phyloP scores from a whole-genome alignment of 345 rosid genomes.

The Psidium guajava region DNA sequence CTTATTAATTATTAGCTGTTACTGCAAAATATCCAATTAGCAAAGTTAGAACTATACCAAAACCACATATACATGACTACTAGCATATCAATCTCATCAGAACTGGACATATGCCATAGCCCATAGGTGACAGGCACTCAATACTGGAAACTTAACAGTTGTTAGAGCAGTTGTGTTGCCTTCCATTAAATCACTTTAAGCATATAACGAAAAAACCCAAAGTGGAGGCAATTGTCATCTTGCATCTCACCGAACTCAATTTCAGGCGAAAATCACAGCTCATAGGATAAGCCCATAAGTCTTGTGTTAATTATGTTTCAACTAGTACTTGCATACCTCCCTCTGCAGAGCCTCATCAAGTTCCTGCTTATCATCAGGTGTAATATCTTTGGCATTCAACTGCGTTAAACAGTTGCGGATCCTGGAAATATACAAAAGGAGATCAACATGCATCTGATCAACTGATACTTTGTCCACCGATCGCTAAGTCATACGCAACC shows the following conservation, averaged over 20 bases:
- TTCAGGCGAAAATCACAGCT: neutral
- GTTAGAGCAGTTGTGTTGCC: neutral
- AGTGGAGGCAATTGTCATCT: neutral
- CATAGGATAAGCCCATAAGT: neutral
- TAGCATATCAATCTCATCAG: neutral
- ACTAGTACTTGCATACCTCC: slow-evolving; percentile 43
- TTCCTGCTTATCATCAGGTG: slow-evolving; percentile 97
- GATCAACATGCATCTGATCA: neutral
- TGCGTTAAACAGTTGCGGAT: slow-evolving; percentile 80
- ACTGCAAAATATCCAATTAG: neutral
- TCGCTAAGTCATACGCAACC: neutral
- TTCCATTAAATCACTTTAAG: neutral
- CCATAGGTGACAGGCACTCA: neutral
- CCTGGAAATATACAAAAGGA: slow-evolving; percentile 22
- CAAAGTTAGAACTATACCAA: neutral
- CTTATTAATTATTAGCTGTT: neutral
- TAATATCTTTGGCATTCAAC: slow-evolving; percentile 85
- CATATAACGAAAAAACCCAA: neutral
- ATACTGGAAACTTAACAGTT: neutral
- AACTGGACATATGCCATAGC: neutral
- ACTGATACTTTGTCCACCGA: neutral
- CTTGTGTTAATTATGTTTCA: neutral
- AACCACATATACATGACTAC: neutral
- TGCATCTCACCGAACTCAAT: neutral
- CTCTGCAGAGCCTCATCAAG: slow-evolving; percentile 96